Evolutionary conservation across 2,329 filamentous ascomycete species (phyloP), one percentile per base, ranked within the genome.

Genomic region (Mollisia scopiformis): DNA sequence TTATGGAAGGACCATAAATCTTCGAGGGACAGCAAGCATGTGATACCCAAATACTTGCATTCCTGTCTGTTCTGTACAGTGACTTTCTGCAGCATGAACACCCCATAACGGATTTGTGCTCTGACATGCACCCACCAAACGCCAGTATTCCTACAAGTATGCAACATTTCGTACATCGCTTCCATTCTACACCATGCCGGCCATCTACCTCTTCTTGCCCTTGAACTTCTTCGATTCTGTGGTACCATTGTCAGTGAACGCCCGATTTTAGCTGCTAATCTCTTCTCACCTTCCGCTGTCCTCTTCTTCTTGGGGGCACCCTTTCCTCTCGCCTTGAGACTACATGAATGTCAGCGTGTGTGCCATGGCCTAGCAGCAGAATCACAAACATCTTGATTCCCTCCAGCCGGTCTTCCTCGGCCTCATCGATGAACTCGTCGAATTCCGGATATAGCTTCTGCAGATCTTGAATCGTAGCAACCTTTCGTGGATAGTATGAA

Each of bases 301-400:
- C 82, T 88, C 83, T 95, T 96, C 86, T 96, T 97, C 85, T 96
- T 90, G 7, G 94, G 93, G 47, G 89, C 86, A 58, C 89, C 89
- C 82, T 98, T 97, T 68, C 93, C 93, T 80, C 93, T 88, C 30
- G 84, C 77, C 76, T 92, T 93, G 70, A 89, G 78, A 70, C 89
- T 92, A 71, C 65, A 63, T 68, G 79, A 73, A 2, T 43, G 39
- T 74, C 59, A 71, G 66, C 21, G 57, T 10, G 57, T 10, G 5
- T 41, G 21, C 27, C 13, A n/a, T 2, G 25, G 23, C 2, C 7
- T 37, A 27, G 33, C 6, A 21, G 11, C 21, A 8, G 21, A n/a
- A 33, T 10, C 19, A 59, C 69, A 64, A 82, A 84, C 87, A 85
- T 84, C 77, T 84, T 82, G 74, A 93, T 83, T 76, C 88, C 85